Evolutionary conservation across 371 early-diverging fungal species (phyloP), one percentile per base, ranked within the genome.

Genomic region (Mucor racemosus): DNA sequence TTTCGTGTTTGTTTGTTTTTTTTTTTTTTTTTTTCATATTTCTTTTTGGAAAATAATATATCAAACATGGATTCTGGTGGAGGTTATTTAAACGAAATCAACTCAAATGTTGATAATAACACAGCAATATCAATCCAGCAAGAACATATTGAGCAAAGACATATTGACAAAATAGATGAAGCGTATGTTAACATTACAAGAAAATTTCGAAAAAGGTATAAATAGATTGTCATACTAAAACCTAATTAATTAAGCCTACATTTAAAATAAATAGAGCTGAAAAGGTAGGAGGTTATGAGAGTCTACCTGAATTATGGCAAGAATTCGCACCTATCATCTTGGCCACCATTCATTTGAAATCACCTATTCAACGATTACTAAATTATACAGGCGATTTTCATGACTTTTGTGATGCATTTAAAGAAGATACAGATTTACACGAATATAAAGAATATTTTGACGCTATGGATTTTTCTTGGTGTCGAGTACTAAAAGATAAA

Each of bases 401-500:
- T 50, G 79, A 76, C 9, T 76, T 66, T 48, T 79, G 76, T 58
- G 68, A 68, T 13, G 76, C 68, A 1, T 79, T 70, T 50, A 59
- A 73, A 31, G 66, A 71, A 15, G 75, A 74, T 10, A 72, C 74
- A 8, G 74, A 76, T 41, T 36, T 61, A n/a, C 34, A 63, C n/a
- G 72, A 67, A 39, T 79, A 63, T 14, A 44, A 74, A 34, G 73
- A 71, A 60, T 79, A 71, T 55, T 79, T 71, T 58, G 67, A 68
- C 3, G 72, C 71, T 8, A 60, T 79, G 64, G 77, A 79, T 39
- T 67, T 73, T 53, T 71, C 75, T 46, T 79, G 79, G 79, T 44
- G 57, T 1, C 10, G 26, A 0, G 53, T 79, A 4, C 39, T 79
- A 17, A 60, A 67, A 17, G 56, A 60, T 11, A 40, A 64, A 42